Percentiles rank a stretch among this genome's conserved stretches.
Evolutionary conservation across 768 basidiomycete species (phyloP).

Genomic region (Pleurotus salmoneostramineus): DNA sequence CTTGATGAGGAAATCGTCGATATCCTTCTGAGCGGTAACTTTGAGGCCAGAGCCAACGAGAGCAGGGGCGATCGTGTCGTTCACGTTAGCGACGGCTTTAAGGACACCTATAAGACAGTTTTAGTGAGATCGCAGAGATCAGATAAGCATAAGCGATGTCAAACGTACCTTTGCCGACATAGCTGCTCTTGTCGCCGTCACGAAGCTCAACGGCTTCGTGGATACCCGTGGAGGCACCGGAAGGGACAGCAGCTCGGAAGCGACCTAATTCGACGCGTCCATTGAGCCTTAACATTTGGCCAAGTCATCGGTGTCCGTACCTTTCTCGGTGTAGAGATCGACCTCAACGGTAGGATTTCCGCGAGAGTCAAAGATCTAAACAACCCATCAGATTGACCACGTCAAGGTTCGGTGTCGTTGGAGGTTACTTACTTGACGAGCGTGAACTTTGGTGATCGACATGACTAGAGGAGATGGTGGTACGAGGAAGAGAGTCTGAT

Average conservation of each 20-base stretch:
- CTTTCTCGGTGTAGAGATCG: constrained; percentile 84
- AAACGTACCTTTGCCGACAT: constrained; percentile 88
- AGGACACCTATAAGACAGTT: constrained; percentile 59
- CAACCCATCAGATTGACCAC: constrained; percentile 10
- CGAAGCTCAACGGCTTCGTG: constrained; percentile 99
- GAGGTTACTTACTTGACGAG: constrained; percentile 70
- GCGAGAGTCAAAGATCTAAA: constrained; percentile 97
- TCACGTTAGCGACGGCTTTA: constrained; percentile 95
- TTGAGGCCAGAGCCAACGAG: constrained; percentile 80
- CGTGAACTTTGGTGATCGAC: constrained; percentile 90
- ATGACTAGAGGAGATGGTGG: constrained; percentile 44
- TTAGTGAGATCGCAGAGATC: constrained; percentile 2
- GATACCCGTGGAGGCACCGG: constrained; percentile 96
- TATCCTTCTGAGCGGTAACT: constrained; percentile 89
- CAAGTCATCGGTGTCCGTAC: constrained; percentile 29
- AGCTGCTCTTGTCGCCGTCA: constrained; percentile 89
- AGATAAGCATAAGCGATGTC: constrained; percentile 2
- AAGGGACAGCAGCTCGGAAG: constrained; percentile 93
- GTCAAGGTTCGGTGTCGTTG: constrained; percentile 1
- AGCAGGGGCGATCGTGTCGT: constrained; percentile 83
- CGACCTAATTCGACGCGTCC: constrained; percentile 49
- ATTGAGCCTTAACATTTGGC: not conserved
- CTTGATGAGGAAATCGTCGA: constrained; percentile 98
- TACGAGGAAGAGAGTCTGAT: constrained; percentile 17
- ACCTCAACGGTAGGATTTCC: constrained; percentile 98